Conservation (phyloP, 2,329 filamentous ascomycete species). For the Pseudocercospora crystallina region DNA sequence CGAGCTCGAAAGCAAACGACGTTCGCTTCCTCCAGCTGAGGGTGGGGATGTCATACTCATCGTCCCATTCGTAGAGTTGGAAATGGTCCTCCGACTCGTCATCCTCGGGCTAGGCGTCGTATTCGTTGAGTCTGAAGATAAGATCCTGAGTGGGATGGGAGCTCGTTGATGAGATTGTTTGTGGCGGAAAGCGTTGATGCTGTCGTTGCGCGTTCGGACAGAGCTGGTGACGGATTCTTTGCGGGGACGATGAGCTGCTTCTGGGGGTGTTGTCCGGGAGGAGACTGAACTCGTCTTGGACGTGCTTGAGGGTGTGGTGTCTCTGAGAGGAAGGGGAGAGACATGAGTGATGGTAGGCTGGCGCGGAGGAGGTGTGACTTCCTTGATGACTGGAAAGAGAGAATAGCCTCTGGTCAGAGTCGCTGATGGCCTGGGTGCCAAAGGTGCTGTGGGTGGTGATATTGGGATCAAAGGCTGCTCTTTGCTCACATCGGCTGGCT, state of each 20-base stretch:
- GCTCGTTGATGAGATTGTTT: conserved; percentile 7
- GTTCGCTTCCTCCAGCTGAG: not conserved
- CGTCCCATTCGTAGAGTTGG: conserved; percentile 6
- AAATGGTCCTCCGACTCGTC: conserved; percentile 4
- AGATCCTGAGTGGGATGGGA: conserved; percentile 26
- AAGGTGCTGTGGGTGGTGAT: conserved; percentile 16
- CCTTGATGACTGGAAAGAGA: conserved; percentile 29
- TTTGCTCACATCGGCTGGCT: not conserved
- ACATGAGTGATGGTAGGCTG: conserved; percentile 6
- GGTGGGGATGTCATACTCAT: not conserved
- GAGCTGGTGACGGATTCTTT: conserved; percentile 30
- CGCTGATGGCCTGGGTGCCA: conserved; percentile 1
- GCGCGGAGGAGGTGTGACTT: conserved; percentile 22
- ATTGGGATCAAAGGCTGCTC: conserved; percentile 16
- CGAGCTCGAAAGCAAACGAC: too few relatives aligned
- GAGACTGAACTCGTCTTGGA: conserved; percentile 2
- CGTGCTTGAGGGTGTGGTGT: conserved; percentile 1
- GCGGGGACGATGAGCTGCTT: conserved; percentile 26
- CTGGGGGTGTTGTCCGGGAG: conserved; percentile 10
- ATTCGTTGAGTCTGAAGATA: conserved; percentile 21
- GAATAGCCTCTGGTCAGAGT: conserved; percentile 25
- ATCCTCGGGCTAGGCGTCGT: not conserved
- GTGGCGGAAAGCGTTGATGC: conserved; percentile 24
- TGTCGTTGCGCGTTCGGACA: conserved; percentile 29
- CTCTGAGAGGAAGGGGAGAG: conserved; percentile 1